Evolutionary conservation across 1,284 basidiomycete genomes (phyloP).

Genomic region (Garcileccinum viscosum): DNA sequence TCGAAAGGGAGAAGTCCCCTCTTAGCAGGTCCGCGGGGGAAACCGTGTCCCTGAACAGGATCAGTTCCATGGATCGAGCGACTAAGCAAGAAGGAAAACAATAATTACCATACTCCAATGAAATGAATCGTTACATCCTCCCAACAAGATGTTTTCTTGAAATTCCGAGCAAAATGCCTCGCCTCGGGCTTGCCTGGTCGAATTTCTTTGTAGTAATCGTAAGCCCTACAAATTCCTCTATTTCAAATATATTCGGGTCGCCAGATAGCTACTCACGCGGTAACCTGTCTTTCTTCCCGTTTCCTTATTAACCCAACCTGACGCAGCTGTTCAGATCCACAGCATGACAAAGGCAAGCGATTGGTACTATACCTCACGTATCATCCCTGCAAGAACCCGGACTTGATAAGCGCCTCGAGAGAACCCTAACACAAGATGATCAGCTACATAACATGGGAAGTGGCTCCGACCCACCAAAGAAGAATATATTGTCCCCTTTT

Average conservation of each 20-base stretch:
- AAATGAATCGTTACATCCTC: slow-evolving; percentile 39
- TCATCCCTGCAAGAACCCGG: not conserved
- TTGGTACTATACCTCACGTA: not conserved
- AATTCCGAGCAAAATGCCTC: not conserved
- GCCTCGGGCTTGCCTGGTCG: not conserved
- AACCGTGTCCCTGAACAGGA: slow-evolving; percentile 44
- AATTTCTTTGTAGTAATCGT: slow-evolving; percentile 37
- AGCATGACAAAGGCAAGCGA: not conserved
- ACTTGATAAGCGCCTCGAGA: slow-evolving; percentile 1
- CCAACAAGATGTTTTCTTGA: not conserved
- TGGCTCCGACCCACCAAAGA: not conserved
- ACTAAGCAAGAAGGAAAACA: not conserved
- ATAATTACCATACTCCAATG: slow-evolving; percentile 40
- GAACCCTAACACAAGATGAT: not conserved
- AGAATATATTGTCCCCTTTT: not conserved
- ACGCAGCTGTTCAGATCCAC: not conserved
- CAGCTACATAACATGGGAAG: not conserved
- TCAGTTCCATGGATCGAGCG: not conserved
- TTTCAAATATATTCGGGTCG: not conserved
- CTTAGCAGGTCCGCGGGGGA: slow-evolving; percentile 37
- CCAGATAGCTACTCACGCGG: slow-evolving; percentile 4
- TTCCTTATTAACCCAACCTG: slow-evolving; percentile 23
- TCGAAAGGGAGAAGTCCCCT: slow-evolving; percentile 23
- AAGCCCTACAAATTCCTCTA: slow-evolving; percentile 36
- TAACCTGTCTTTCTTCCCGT: slow-evolving; percentile 17